Evolutionary conservation across 495 filamentous ascomycete genomes (phyloP).

Genomic region (Bombardia bombarda): DNA sequence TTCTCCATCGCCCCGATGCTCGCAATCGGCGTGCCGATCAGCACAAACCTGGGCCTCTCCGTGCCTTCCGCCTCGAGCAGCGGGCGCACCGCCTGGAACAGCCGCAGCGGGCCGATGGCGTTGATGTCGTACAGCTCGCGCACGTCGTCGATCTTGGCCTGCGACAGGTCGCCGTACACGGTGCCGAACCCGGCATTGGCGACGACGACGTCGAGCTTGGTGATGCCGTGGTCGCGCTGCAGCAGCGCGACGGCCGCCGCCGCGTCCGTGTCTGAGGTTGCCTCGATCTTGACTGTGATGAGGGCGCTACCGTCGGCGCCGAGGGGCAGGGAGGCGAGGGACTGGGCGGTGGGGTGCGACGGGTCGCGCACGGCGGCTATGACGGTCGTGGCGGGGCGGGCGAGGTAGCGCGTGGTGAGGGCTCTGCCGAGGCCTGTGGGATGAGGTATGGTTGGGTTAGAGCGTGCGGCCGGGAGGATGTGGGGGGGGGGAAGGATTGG

Average conservation of each 20-base stretch:
- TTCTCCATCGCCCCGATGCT: constrained; percentile 1
- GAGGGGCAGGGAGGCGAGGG: constrained; percentile 13
- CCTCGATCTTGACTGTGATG: constrained; percentile 23
- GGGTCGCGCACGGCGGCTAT: constrained; percentile 29
- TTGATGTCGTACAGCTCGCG: constrained; percentile 33
- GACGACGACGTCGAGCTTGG: constrained; percentile 20
- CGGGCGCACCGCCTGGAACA: constrained; percentile 32
- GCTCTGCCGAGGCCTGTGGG: constrained; percentile 17
- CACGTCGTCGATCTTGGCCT: constrained; percentile 12
- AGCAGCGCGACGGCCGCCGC: constrained; percentile 6
- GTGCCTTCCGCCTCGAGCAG: constrained; percentile 21
- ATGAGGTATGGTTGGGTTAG: no score
- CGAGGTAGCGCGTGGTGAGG: constrained; percentile 18
- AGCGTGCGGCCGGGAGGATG: no score
- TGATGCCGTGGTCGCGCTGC: constrained; percentile 11
- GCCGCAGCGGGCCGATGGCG: constrained; percentile 22
- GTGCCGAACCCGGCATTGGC: constrained; percentile 18
- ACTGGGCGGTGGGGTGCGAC: constrained; percentile 4
- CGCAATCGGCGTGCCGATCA: constrained; percentile 8
- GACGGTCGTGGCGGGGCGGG: constrained; percentile 20
- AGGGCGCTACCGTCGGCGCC: constrained; percentile 12
- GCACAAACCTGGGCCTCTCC: constrained; percentile 26
- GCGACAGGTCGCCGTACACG: no score
- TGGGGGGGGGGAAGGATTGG: neutral
- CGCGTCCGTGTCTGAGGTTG: constrained; percentile 14